A percentile compares a stretch with the other conserved stretches of the same genome.
phyloP scores from a whole-genome alignment of 192 early-diverging fungal genomes.

The Gigaspora rosea region DNA sequence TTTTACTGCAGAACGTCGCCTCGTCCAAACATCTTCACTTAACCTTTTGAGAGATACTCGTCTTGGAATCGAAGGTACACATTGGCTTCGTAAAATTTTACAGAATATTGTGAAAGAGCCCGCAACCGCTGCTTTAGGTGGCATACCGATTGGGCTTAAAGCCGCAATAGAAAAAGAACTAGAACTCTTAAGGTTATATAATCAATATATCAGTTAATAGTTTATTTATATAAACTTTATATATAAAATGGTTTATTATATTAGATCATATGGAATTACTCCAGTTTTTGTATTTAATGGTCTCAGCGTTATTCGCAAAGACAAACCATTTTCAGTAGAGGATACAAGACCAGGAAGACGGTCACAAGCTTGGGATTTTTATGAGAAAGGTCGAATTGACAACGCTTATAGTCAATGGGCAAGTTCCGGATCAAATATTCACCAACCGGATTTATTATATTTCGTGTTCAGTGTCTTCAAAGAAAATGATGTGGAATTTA shows the following conservation, averaged over 20 bases:
- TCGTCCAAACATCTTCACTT: constrained; percentile 59
- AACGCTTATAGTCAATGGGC: constrained; percentile 44
- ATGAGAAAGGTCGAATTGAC: constrained; percentile 59
- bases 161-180: constrained; percentile 68
- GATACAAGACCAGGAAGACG: constrained; percentile 63
- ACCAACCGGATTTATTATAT: constrained; percentile 64
- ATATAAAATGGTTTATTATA: not conserved
- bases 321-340: constrained; percentile 66
- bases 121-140: constrained; percentile 65
- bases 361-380: constrained; percentile 69
- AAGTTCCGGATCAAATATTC: constrained; percentile 45
- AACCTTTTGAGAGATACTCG: constrained; percentile 62
- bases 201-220: not conserved
- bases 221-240: constrained; percentile 2
- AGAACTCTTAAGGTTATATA: constrained; percentile 54
- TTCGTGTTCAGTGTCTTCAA: constrained; percentile 71
- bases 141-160: constrained; percentile 59
- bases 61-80: constrained; percentile 78
- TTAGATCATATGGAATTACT: constrained; percentile 62
- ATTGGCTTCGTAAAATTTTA: constrained; percentile 75
- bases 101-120: constrained; percentile 52
- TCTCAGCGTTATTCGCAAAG: constrained; percentile 67
- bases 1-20: constrained; percentile 57
- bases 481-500: constrained; percentile 65
- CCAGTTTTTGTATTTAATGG: constrained; percentile 82